phyloP scores from a whole-genome alignment of 768 basidiomycete species.

The Mycena haematopus region DNA sequence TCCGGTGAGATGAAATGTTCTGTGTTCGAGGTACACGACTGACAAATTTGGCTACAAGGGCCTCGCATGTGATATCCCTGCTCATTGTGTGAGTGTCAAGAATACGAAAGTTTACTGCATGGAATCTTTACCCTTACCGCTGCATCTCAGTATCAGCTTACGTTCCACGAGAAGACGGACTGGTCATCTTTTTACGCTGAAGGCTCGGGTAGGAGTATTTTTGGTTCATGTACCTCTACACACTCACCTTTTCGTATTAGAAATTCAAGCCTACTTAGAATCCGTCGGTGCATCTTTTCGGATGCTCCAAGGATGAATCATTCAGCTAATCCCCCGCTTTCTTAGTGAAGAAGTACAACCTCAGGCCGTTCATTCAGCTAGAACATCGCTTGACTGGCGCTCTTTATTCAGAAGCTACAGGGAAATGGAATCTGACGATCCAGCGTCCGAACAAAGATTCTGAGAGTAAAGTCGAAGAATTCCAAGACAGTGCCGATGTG shows the following conservation, averaged over 20 bases:
- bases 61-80: slow-evolving; percentile 66
- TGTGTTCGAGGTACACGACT: not conserved
- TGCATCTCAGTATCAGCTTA: slow-evolving; percentile 59
- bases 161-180: slow-evolving; percentile 62
- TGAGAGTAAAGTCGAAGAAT: slow-evolving; percentile 44
- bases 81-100: slow-evolving; percentile 48
- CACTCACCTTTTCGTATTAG: slow-evolving; percentile 2
- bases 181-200: slow-evolving; percentile 70
- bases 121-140: not conserved
- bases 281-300: slow-evolving; percentile 35
- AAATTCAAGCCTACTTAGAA: slow-evolving; percentile 63
- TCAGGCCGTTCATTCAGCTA: slow-evolving; percentile 59
- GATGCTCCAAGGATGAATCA: too few relatives aligned
- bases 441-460: slow-evolving; percentile 33
- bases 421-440: slow-evolving; percentile 64
- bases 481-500: slow-evolving; percentile 62
- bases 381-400: slow-evolving; percentile 61
- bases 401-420: slow-evolving; percentile 52
- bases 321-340: not conserved
- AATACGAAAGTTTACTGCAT: slow-evolving; percentile 1
- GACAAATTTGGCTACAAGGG: slow-evolving; percentile 46
- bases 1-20: slow-evolving; percentile 44
- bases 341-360: slow-evolving; percentile 58
- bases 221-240: not conserved
- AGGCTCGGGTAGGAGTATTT: slow-evolving; percentile 43